Conservation (phyloP, 2,329 filamentous ascomycete genomes). For the Cercospora canescens region DNA sequence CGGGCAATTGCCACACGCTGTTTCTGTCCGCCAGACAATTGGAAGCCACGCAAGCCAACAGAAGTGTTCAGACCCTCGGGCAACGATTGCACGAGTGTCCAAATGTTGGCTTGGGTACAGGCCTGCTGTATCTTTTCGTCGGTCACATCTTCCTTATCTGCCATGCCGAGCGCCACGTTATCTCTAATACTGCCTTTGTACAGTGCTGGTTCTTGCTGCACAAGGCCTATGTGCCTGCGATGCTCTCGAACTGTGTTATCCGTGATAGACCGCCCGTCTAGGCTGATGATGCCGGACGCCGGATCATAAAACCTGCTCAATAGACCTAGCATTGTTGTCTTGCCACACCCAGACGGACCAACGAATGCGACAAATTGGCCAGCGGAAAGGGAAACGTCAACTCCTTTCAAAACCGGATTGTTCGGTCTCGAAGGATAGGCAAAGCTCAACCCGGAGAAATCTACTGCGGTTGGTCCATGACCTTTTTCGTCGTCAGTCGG, state of each 20-base stretch:
- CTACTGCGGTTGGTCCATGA: no score
- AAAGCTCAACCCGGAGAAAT: no score
- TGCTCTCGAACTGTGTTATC: constrained; percentile 61
- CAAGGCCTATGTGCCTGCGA: constrained; percentile 64
- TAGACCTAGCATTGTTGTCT: constrained; percentile 48
- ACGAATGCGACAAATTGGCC: constrained; percentile 46
- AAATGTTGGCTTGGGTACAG: constrained; percentile 53
- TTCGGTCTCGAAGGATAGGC: no score
- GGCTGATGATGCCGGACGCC: constrained; percentile 37
- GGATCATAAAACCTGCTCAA: constrained; percentile 50
- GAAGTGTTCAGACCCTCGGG: constrained; percentile 53
- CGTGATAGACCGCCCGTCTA: constrained; percentile 60
- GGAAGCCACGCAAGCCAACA: constrained; percentile 49
- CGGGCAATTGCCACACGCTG: constrained; percentile 58
- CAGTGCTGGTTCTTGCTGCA: constrained; percentile 72
- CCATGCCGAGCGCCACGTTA: constrained; percentile 48
- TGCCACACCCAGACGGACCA: constrained; percentile 51
- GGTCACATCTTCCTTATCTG: constrained; percentile 44
- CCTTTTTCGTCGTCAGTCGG: no score
- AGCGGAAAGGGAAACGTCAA: constrained; percentile 5
- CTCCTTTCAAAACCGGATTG: no score
- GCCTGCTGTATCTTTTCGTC: constrained; percentile 47
- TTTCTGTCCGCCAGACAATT: constrained; percentile 56
- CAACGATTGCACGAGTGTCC: constrained; percentile 53
- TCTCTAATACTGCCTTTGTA: constrained; percentile 69